Percentiles rank a stretch among this genome's conserved stretches.
Conservation (phyloP, 192 early-diverging fungal genomes). For the Backusella mclennaniae region DNA sequence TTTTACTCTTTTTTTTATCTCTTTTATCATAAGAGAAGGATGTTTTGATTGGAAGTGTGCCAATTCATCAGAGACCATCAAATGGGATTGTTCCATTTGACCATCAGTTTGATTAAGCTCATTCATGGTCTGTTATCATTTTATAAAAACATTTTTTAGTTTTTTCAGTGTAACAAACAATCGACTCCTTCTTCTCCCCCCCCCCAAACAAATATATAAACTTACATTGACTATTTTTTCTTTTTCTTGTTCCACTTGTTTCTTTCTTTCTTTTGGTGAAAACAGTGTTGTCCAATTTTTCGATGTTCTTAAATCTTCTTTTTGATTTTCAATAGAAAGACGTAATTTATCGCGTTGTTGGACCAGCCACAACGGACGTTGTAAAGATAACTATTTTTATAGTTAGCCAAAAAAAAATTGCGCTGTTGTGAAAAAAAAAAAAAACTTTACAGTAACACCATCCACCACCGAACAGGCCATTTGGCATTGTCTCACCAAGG, state of each 20-base stretch:
- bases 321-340: constrained; percentile 27
- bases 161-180: neutral
- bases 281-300: constrained; percentile 13
- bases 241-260: constrained; percentile 39
- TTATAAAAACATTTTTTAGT: constrained; percentile 1
- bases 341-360: constrained; percentile 7
- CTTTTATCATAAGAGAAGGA: constrained; percentile 29
- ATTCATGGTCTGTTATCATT: constrained; percentile 33
- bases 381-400: constrained; percentile 23
- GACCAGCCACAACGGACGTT: constrained; percentile 27
- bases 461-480: constrained; percentile 12
- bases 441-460: constrained; percentile 29
- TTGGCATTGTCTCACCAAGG: constrained; percentile 10
- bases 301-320: constrained; percentile 13
- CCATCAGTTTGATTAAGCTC: constrained; percentile 39
- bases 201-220: constrained; percentile 11
- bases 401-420: neutral
- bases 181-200: neutral
- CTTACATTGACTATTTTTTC: constrained; percentile 40
- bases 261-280: constrained; percentile 29
- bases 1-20: neutral
- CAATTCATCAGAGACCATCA: constrained; percentile 49
- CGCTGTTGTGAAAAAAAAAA: neutral
- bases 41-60: constrained; percentile 45
- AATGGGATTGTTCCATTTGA: constrained; percentile 42